Evolutionary conservation across 371 early-diverging fungal species (phyloP).

Genomic region (Massospora cicadina): DNA sequence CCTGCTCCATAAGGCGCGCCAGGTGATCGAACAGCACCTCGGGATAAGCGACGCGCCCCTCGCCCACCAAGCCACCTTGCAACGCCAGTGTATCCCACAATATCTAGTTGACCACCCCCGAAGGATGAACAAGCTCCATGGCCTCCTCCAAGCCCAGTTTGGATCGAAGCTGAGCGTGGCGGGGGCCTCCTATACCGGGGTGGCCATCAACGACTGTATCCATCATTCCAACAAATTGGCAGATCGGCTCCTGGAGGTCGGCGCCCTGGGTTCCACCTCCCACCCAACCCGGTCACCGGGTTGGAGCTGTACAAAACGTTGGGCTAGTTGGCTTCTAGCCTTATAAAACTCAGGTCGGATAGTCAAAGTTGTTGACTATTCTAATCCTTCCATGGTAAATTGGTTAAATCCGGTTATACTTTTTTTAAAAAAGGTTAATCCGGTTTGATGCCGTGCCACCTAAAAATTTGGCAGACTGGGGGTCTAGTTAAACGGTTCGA

Average conservation of each 20-base stretch:
- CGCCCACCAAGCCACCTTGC: conserved; percentile 30
- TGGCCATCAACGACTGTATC: conserved; percentile 76
- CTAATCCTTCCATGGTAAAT: too few species aligned
- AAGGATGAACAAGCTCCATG: conserved; percentile 33
- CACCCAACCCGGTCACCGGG: background rate
- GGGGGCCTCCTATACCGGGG: conserved; percentile 70
- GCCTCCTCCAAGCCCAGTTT: conserved; percentile 21
- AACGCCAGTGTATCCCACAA: conserved; percentile 77
- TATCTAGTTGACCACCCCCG: conserved; percentile 65
- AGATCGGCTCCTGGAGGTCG: conserved; percentile 11
- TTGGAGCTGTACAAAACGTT: background rate
- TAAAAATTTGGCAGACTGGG: too few species aligned
- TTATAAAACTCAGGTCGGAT: too few species aligned
- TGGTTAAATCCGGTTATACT: too few species aligned
- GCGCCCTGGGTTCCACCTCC: background rate
- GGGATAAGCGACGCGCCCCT: conserved; percentile 32
- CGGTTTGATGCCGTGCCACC: too few species aligned
- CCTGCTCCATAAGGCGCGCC: conserved; percentile 7
- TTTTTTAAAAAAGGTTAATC: too few species aligned
- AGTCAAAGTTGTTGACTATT: too few species aligned
- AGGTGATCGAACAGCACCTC: conserved; percentile 29
- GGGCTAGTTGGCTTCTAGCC: too few species aligned
- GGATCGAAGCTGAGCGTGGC: conserved; percentile 40
- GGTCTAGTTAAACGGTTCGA: too few species aligned
- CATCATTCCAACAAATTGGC: conserved; percentile 47